Base-by-base conservation (phyloP, 306 rosid genomes). In the Myrica gale region DNA sequence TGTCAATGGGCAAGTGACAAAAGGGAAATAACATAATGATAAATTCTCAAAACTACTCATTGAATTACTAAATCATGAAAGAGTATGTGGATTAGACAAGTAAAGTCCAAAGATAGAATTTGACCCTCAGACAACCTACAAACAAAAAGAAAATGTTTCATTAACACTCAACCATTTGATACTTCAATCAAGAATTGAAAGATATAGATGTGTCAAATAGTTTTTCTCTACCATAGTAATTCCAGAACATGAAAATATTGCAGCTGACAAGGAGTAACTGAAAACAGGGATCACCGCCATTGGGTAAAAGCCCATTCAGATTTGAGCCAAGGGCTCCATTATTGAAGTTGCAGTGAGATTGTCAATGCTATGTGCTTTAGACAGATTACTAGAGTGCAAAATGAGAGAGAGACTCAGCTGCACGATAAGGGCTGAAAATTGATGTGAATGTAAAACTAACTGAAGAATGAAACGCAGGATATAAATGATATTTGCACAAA, bases 1-100 rank as follows among this genome's bases (percentile, higher is more conserved):
- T 48, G 76, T 60, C 65, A 57, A 8, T 45, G 47, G 42, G 51
- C 52, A 57, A 61, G 67, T 68, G 15, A 15, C 70, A 42, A 66
- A 0, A 8, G 70, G 13, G 42, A 41, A 17, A 17, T 66, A 66
- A 66, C 47, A 42, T 41, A 16, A 15, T 42, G 16, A 66, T 2
- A 17, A 17, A 66, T 16, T 66, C 39, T 42, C 32, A 42, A 61
- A 61, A 61, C 32, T 3, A 61, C 44, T 61, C 13, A 7, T 42
- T 5, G 5, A 42, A 66, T 19, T 66, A 66, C 50, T 42, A 66
- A 1, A 16, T 17, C 50, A 42, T 7, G 8, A 20, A 62, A 62
- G 46, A 62, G 43, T 62, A 65, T 41, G 50, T 42, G 70, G 21
- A 15, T 17, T 43, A 42, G 42, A 42, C 21, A n/a, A 42, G 9